Evolutionary conservation across 352 stramenopile genomes (phyloP), one percentile per base, ranked within the genome.

Genomic region (Globisporangium sylvaticum): DNA sequence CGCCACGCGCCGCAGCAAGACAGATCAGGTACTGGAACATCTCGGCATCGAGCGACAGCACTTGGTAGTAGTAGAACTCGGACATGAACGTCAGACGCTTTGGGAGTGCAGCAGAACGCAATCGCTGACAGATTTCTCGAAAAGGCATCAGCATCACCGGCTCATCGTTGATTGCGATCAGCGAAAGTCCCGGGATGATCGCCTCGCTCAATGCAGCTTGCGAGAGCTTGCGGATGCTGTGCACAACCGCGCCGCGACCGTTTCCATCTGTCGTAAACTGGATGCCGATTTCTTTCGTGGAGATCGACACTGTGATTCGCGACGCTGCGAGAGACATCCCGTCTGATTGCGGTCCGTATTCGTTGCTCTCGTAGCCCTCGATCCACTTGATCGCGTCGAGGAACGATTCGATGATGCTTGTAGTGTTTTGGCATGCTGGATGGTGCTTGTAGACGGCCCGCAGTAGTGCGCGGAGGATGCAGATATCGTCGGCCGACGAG

Each of bases 41-140:
- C 44, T 95, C 81, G 31, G 58, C 65, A 63, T 94, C 87, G 14
- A 93, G 72, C 5, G 84, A 87, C 20, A 93, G 68, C 48, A 94
- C 62, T 65, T 92, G 81, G 64, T 96, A 93, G 72, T 95, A 93
- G 65, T 89, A 93, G 67, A 93, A 90, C 58, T 94, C 86, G 8
- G 82, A 84, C 69, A 96, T 77, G 60, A 96, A 96, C 6, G 83
- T 92, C 25, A 96, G 68, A 12, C 83, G 82, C 68, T 96, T 96
- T 0, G 88, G 88, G 20, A 96, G 67, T 7, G 77, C 46, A 5
- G 88, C 88, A 9, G 79, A 80, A 31, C 85, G 82, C 3, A 94
- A 65, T 5, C 72, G 76, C 14, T 80, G 74, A 42, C 86, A 81
- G 15, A 95, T 84, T n/a, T 94, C 88, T n/a, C 79, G 73, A 32